These are phyloP conservation scores for Blastocrithidia nonstop DNA, from an alignment of 208 protist genomes.

Conservation along the genomic window DNA sequence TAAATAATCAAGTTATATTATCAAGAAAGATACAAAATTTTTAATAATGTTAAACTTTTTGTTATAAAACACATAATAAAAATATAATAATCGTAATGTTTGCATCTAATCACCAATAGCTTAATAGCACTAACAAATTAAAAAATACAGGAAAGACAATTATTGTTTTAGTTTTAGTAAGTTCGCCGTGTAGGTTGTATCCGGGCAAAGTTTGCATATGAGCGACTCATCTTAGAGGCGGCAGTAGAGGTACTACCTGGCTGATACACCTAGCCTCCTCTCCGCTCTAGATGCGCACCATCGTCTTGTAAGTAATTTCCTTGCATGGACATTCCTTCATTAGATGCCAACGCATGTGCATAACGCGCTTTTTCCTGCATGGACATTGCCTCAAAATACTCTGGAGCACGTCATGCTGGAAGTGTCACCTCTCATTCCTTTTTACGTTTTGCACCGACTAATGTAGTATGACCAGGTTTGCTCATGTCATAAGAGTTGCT, in stretches of 20 bases:
- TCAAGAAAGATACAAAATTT: too few species aligned
- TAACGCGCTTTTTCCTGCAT: conserved; percentile 57
- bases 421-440: conserved; percentile 58
- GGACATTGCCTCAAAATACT: conserved; percentile 44
- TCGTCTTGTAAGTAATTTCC: neutral
- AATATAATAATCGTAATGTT: too few species aligned
- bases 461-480: too few species aligned
- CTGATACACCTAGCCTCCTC: neutral
- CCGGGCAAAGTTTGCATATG: conserved; percentile 58
- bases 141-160: too few species aligned
- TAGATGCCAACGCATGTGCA: conserved; percentile 15
- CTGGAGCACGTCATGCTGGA: conserved; percentile 22
- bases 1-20: too few species aligned
- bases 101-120: too few species aligned
- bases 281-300: neutral
- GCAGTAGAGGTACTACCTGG: conserved; percentile 2
- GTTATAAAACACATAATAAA: too few species aligned
- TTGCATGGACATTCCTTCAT: conserved; percentile 5
- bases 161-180: too few species aligned
- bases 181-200: too few species aligned
- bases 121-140: too few species aligned
- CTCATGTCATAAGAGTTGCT: neutral
- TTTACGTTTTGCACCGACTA: conserved; percentile 15
- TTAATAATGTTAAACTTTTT: too few species aligned
- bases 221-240: conserved; percentile 52